Conservation (phyloP, 2,329 filamentous ascomycete genomes). For the Amauroascus niger region DNA sequence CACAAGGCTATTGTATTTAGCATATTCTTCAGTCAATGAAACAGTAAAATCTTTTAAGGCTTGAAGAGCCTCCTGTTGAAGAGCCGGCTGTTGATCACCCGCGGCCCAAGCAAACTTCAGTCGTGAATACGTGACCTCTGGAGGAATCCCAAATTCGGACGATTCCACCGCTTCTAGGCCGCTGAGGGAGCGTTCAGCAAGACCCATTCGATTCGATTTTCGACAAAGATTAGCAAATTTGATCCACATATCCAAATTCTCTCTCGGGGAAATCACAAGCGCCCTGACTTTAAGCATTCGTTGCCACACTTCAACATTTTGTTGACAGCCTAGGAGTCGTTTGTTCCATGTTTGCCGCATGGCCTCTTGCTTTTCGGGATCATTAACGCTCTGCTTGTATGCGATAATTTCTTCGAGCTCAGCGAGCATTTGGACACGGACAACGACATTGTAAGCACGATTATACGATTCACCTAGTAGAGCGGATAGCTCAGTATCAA, state of each 20-base stretch:
- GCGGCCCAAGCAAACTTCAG: constrained; percentile 95
- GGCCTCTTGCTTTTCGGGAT: constrained; percentile 76
- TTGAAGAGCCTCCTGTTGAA: constrained; percentile 53
- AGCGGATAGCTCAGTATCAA: constrained; percentile 92
- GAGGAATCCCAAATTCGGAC: constrained; percentile 40
- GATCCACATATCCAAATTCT: constrained; percentile 99
- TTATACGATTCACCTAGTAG: constrained; percentile 98
- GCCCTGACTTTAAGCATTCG: constrained; percentile 92
- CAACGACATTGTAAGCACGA: constrained; percentile 92
- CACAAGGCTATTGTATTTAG: constrained; percentile 35
- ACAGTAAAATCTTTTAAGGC: constrained; percentile 54
- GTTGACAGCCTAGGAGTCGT: constrained; percentile 84
- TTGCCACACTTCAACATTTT: constrained; percentile 97
- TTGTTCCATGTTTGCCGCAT: constrained; percentile 95
- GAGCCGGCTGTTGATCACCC: constrained; percentile 54
- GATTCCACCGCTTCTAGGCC: constrained; percentile 65
- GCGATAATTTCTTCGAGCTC: constrained; percentile 96
- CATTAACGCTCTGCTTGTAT: constrained; percentile 79
- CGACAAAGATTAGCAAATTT: constrained; percentile 98
- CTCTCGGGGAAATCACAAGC: constrained; percentile 78
- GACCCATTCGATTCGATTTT: constrained; percentile 85
- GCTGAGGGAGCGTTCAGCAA: constrained; percentile 90
- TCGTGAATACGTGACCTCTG: constrained; percentile 89
- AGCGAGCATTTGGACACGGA: constrained; percentile 96
- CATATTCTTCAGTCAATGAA: constrained; percentile 51